These are phyloP conservation scores for Saturnispora hagleri DNA, from an alignment of 805 yeast genomes.

Conservation along the genomic window DNA sequence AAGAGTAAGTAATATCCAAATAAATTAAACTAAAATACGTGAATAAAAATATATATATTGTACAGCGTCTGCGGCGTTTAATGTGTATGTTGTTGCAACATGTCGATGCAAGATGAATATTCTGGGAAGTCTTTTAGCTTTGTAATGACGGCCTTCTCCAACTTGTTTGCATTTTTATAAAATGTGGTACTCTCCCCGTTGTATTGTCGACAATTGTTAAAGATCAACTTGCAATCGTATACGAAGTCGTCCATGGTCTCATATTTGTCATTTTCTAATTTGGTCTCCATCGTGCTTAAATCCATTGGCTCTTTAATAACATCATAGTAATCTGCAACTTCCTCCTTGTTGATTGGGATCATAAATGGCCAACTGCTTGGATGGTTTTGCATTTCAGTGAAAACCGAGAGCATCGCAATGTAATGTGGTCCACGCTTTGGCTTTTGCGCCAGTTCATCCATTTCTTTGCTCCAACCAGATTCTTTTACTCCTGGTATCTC, in stretches of 20 bases:
- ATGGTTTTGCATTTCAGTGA: conserved; percentile 85
- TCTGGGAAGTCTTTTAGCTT: conserved; percentile 89
- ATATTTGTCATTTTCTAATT: conserved; percentile 85
- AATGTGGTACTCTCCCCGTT: conserved; percentile 93
- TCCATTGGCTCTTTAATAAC: conserved; percentile 99
- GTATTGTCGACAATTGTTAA: conserved; percentile 85
- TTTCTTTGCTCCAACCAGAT: conserved; percentile 97
- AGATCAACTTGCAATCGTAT: conserved; percentile 78
- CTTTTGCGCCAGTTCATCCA: conserved; percentile 92
- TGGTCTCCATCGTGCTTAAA: conserved; percentile 87
- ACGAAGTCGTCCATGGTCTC: conserved; percentile 85
- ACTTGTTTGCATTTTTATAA: conserved; percentile 86
- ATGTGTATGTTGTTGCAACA: conserved; percentile 17
- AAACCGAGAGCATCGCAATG: conserved; percentile 81
- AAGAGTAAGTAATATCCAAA: too few relatives aligned
- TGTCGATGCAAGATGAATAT: conserved; percentile 72
- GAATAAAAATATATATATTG: neutral
- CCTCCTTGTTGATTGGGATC: conserved; percentile 85
- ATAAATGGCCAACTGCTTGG: conserved; percentile 98
- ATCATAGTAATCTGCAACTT: conserved; percentile 93
- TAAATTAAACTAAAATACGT: neutral
- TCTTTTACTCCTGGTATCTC: conserved; percentile 84
- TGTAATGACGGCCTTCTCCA: conserved; percentile 78
- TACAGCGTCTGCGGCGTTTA: neutral
- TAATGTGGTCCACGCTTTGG: conserved; percentile 94